Evolutionary conservation across 345 rosid species (phyloP).

Genomic region (Murraya paniculata): DNA sequence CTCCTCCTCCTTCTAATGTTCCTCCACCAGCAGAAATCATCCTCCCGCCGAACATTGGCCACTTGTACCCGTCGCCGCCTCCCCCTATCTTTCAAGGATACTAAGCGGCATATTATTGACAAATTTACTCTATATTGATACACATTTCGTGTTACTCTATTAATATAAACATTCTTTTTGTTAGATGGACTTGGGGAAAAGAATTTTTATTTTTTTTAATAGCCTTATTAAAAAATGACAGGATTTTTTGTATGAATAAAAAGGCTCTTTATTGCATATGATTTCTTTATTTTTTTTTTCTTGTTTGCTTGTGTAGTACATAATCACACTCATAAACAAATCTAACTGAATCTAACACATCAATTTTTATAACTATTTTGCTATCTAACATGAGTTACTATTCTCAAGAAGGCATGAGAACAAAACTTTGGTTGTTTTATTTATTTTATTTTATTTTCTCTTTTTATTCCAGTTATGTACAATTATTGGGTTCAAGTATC

Average conservation of each 20-base stretch:
- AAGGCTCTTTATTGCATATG: too few relatives aligned
- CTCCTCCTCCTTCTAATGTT: slow-evolving; percentile 19
- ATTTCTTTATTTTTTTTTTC: too few relatives aligned
- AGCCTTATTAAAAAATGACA: too few relatives aligned
- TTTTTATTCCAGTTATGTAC: neutral
- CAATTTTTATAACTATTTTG: too few relatives aligned
- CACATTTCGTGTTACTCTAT: neutral
- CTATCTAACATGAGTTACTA: neutral
- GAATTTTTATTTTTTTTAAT: too few relatives aligned
- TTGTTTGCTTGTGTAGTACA: too few relatives aligned
- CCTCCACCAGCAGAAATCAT: slow-evolving; percentile 22
- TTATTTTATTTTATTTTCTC: neutral
- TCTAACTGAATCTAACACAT: too few relatives aligned
- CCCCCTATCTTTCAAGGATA: slow-evolving; percentile 76
- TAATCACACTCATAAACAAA: too few relatives aligned
- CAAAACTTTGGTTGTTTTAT: neutral
- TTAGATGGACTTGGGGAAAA: neutral
- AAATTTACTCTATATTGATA: neutral
- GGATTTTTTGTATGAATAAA: too few relatives aligned
- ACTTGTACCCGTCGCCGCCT: slow-evolving; percentile 71
- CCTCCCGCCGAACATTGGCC: slow-evolving; percentile 62
- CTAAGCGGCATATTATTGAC: slow-evolving; percentile 21
- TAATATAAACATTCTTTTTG: neutral
- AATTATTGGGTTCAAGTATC: neutral
- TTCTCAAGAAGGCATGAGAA: neutral